Percentiles rank a stretch among this genome's conserved stretches.
phyloP scores from a whole-genome alignment of 2,329 filamentous ascomycete species.

The Fusarium nelsonii region DNA sequence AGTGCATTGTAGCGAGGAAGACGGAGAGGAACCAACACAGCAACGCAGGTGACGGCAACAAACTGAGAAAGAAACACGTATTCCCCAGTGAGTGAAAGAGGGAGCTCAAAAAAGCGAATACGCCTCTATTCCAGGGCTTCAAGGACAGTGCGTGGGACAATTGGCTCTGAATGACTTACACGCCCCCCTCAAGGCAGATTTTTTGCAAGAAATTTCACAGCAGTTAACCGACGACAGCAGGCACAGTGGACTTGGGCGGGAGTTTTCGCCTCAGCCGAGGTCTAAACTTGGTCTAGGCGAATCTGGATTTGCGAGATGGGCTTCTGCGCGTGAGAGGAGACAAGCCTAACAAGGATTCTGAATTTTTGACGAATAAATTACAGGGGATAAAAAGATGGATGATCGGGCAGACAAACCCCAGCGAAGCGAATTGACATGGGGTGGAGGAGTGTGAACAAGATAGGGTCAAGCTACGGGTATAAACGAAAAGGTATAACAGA shows the following conservation, averaged over 20 bases:
- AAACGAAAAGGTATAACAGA: neutral
- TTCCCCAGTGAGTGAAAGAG: neutral
- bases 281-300: conserved; percentile 3
- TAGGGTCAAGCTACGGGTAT: neutral
- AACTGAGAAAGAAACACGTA: conserved; percentile 38
- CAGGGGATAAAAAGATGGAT: neutral
- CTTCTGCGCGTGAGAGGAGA: conserved; percentile 15
- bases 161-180: conserved; percentile 24
- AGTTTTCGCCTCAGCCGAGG: conserved; percentile 25
- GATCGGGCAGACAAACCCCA: neutral
- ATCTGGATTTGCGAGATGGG: conserved; percentile 19
- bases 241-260: conserved; percentile 6
- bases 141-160: conserved; percentile 24
- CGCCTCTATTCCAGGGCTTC: conserved; percentile 8
- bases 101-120: conserved; percentile 4
- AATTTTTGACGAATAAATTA: conserved; percentile 2
- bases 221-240: too few relatives aligned
- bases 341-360: neutral
- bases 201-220: neutral
- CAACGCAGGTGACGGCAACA: conserved; percentile 16
- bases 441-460: neutral
- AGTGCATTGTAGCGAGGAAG: conserved; percentile 30
- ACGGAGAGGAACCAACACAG: conserved; percentile 32
- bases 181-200: conserved; percentile 14
- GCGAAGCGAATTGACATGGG: neutral